phyloP scores from a whole-genome alignment of 805 yeast species.

The Zygoascus flipseniorum region DNA sequence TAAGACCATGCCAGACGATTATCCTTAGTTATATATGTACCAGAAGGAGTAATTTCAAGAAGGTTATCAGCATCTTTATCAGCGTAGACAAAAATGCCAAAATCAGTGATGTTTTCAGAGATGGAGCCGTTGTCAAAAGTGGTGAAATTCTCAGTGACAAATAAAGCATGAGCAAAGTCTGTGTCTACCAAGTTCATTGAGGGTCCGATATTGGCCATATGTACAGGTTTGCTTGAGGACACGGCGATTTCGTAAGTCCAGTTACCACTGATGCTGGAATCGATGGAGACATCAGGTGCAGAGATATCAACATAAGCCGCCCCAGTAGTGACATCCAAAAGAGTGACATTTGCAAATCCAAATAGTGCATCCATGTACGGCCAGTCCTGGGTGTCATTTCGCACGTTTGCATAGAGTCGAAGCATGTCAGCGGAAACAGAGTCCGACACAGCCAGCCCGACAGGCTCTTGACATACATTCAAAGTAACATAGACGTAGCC shows the following conservation, averaged over 20 bases:
- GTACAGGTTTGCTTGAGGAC: constrained; percentile 12
- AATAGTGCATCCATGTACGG: constrained; percentile 15
- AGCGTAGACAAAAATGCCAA: constrained; percentile 15
- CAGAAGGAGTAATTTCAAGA: background rate
- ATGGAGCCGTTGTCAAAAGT: constrained; percentile 1
- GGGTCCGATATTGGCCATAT: constrained; percentile 6
- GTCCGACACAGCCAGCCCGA: constrained; percentile 5
- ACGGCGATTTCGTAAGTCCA: constrained; percentile 66
- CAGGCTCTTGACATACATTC: constrained; percentile 27
- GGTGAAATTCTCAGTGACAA: constrained; percentile 50
- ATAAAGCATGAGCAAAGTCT: constrained; percentile 57
- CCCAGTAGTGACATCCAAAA: constrained; percentile 24
- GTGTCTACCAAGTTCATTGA: constrained; percentile 50
- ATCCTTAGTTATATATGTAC: background rate
- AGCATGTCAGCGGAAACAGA: constrained; percentile 8
- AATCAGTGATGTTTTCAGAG: constrained; percentile 9
- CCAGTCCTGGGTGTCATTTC: constrained; percentile 22
- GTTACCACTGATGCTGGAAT: constrained; percentile 4
- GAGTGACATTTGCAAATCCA: constrained; percentile 24
- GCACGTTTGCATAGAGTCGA: constrained; percentile 16
- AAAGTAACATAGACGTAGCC: constrained; percentile 29
- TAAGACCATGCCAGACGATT: constrained; percentile 37
- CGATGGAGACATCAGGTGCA: constrained; percentile 8
- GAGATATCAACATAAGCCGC: constrained; percentile 9
- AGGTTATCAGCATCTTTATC: background rate